Conservation (phyloP, 306 rosid species). For the Cyclanthera cordifolia region DNA sequence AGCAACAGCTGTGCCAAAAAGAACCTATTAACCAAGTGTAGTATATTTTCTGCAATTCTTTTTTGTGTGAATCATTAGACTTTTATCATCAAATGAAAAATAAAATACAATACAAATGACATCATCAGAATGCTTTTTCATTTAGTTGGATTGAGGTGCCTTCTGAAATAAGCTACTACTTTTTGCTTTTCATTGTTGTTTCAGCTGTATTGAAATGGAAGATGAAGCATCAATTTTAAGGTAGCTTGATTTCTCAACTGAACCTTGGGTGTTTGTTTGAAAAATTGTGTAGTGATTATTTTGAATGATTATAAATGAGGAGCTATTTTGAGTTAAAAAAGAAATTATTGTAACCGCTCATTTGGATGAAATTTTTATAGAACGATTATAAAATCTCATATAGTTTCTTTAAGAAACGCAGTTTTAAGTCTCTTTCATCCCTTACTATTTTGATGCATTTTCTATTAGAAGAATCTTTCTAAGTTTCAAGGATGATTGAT, state of each 20-base stretch:
- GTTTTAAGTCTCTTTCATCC: neutral
- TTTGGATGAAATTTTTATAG: too few relatives aligned
- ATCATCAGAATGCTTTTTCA: neutral
- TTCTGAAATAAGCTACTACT: neutral
- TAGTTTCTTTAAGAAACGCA: too few relatives aligned
- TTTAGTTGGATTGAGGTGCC: neutral
- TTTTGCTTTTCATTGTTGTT: neutral
- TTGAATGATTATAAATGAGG: too few relatives aligned
- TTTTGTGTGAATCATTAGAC: neutral
- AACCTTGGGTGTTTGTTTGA: neutral
- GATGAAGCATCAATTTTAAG: neutral
- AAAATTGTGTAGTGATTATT: too few relatives aligned
- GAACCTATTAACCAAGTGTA: neutral
- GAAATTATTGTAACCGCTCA: too few relatives aligned
- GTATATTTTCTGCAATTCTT: neutral
- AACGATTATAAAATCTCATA: too few relatives aligned
- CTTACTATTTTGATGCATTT: neutral
- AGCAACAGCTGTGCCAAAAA: constrained; percentile 23
- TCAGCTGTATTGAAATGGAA: neutral
- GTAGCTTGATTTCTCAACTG: neutral
- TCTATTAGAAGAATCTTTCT: neutral
- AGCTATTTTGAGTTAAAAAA: too few relatives aligned
- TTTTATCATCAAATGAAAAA: neutral
- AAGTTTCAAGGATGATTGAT: neutral
- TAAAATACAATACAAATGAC: neutral